A percentile compares a stretch with the other conserved stretches of the same genome.
These are phyloP conservation scores for Cutaneotrichosporon cavernicola DNA, from an alignment of 1,284 basidiomycete species.

Conservation along the genomic window DNA sequence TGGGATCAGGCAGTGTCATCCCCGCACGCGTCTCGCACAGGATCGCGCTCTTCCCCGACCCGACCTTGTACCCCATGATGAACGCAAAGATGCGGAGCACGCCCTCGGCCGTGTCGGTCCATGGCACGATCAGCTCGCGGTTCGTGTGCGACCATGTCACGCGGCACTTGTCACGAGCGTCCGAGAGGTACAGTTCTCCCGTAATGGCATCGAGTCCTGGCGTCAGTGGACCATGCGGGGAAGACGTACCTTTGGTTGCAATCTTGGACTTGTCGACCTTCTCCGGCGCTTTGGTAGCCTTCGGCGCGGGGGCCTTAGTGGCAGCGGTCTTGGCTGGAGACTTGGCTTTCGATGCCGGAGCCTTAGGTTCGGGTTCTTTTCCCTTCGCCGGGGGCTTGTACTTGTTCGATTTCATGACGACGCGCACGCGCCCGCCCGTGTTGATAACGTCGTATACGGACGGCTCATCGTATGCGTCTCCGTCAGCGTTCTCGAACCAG, in stretches of 20 bases:
- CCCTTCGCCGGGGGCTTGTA: neutral
- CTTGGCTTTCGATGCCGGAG: no score
- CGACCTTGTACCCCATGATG: constrained; percentile 1
- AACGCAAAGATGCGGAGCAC: neutral
- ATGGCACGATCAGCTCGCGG: neutral
- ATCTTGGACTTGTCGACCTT: neutral
- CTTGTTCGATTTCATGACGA: neutral
- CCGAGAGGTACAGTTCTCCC: neutral
- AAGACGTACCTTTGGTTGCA: neutral
- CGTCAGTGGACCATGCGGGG: neutral
- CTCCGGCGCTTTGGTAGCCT: no score
- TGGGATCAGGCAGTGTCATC: neutral
- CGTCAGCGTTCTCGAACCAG: neutral
- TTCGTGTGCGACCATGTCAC: neutral
- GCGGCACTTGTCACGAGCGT: neutral
- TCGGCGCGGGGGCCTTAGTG: no score
- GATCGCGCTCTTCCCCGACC: neutral
- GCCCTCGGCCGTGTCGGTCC: neutral
- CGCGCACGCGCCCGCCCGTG: neutral
- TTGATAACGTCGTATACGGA: neutral
- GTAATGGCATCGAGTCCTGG: neutral
- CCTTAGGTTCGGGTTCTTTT: no score
- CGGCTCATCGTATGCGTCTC: neutral
- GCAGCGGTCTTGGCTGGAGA: no score
- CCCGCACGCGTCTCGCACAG: neutral